Base-by-base conservation (phyloP, 2,329 filamentous ascomycete genomes). In the Ophiocordyceps camponoti-saundersi region DNA sequence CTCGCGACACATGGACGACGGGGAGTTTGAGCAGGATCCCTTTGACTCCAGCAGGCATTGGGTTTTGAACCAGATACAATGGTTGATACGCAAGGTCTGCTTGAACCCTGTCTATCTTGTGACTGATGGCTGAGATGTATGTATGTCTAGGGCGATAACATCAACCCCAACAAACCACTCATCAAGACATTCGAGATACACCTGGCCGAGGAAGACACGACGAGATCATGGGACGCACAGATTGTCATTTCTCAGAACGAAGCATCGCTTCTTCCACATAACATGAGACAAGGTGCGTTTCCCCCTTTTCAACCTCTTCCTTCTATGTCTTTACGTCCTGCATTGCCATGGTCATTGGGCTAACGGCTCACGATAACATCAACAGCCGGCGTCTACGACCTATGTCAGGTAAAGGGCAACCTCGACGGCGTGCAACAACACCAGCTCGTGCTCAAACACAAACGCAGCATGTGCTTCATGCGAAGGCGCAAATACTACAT, bases 361-460 rank as follows among this genome's bases (percentile, higher is more conserved):
- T 23, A 15, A 22, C 20, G 12, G 16, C 36, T n/a, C 3, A 40
- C 4, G 18, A 4, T 12, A n/a, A 16, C n/a, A 34, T n/a, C n/a
- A 12, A n/a, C 6, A 67, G 65, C 58, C 16, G 62, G 64, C 0
- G 63, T 56, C 2, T 56, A 54, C 12, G 64, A 61, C 46, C 55
- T 70, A 0, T 70, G 66, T 48, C 56, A 57, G 0, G 58, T 70
- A 12, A 61, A 58, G 41, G 67, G 65, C 50, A 63, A 70, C 48
- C 57, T 70, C 15, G 55, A 58, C 0, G 64, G 63, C 1, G 56
- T 70, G 3, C 52, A 60, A 23, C 60, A 68, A 45, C 51, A 59
- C 15, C 60, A 68, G 42, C 58, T 70, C 20, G 51, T 62, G 0
- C 51, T 57, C 34, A 67, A 64, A 48, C 53, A 65, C 42, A 65